These are phyloP conservation scores for Rhipidocladum racemiflorum DNA, from an alignment of 176 grass and related monocot species.

Conservation along the genomic window DNA sequence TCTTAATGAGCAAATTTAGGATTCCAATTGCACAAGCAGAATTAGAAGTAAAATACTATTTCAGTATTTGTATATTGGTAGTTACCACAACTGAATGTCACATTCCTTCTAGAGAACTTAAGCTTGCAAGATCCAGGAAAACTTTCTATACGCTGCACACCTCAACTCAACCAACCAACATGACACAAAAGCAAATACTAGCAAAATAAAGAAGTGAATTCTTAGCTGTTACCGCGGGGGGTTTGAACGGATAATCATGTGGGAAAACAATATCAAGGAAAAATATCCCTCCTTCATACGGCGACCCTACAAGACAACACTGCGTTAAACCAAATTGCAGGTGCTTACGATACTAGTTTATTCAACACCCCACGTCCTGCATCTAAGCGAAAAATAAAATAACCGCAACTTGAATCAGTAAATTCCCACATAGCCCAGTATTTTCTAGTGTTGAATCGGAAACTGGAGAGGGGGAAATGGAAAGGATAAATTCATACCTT, in stretches of 20 bases:
- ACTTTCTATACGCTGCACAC: not conserved
- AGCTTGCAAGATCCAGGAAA: not conserved
- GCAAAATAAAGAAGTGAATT: not conserved
- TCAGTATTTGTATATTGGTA: not conserved
- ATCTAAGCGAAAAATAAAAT: not conserved
- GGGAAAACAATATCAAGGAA: constrained; percentile 86
- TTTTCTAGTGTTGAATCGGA: not conserved
- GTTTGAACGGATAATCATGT: constrained; percentile 82
- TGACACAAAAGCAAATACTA: not conserved
- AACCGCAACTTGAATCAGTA: constrained; percentile 4
- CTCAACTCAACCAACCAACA: constrained; percentile 9
- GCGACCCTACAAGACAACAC: constrained; percentile 48
- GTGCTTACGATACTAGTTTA: not conserved
- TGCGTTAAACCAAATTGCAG: not conserved
- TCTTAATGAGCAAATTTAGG: not conserved
- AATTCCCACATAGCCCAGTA: not conserved
- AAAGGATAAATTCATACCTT: constrained; percentile 31
- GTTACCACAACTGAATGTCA: not conserved
- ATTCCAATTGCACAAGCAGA: not conserved
- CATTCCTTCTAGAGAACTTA: constrained; percentile 29
- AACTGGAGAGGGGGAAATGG: not conserved
- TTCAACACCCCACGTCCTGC: not conserved
- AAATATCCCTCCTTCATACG: constrained; percentile 96
- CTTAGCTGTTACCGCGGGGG: constrained; percentile 59
- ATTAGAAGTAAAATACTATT: not conserved